Evolutionary conservation across 2,329 filamentous ascomycete genomes (phyloP), one percentile per base, ranked within the genome.

Genomic region (Penicillium sp.): DNA sequence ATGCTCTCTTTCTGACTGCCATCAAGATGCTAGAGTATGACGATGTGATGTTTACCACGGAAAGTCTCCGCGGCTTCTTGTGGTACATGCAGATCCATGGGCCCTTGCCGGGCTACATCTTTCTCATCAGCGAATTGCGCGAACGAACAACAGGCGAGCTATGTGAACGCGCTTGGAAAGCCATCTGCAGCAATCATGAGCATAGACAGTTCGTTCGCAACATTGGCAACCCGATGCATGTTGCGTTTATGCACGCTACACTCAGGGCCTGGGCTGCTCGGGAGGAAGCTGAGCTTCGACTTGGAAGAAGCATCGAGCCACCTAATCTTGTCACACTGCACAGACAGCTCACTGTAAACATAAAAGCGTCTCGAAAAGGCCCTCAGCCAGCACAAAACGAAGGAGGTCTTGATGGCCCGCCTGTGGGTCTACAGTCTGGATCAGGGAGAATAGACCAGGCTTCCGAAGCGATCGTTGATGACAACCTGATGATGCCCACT

Each of bases 181-280:
- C 79, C 28, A 81, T 85, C 52, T 73, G 76, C 46, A 74, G 77
- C 57, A 83, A 84, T 65, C 78, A 83, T 61, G 77, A 81, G 6
- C 73, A 39, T 26, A 73, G 82, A 39, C 76, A 78, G 2, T 68
- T 83, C 46, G 72, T 75, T 31, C 76, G 76, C 41, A 76, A 79
- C 52, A 69, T 79, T 44, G 76, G 79, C 45, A 84, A 75, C 0
- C 36, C 36, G 3, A 21, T 21, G 16, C 36, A 39, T 39, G 36
- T 21, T 21, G 36, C 36, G 2, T 84, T 87, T 55, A 79, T 80
- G 1, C 74, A 74, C 18, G 75, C 82, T 16, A 81, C 87, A 38
- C 69, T 87, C 52, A 85, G 84, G 61, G 83, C 84, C 0, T 87
- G 85, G 85, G 79, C 81, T 41, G 81, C 80, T 2, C 78, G 80